Evolutionary conservation across 1,284 basidiomycete genomes (phyloP), one percentile per base, ranked within the genome.

Genomic region (Ceratobasidium sp.): DNA sequence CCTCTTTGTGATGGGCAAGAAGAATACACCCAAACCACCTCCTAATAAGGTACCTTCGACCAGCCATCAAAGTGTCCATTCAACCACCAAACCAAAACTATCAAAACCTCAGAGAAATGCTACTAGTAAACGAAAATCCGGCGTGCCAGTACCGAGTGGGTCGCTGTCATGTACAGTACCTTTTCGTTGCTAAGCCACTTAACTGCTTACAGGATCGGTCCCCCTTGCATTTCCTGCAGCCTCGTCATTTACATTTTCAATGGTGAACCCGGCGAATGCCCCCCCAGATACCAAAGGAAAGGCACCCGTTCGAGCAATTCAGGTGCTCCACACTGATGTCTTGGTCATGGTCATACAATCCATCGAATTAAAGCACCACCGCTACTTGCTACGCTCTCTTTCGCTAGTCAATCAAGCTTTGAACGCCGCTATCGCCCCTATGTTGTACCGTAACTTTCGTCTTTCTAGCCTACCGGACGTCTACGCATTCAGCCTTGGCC

Each of bases 181-280:
- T 27, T 3, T 27, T 43, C 34, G n/a, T 43, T 19, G 11, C 27
- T 46, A 27, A 62, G 8, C n/a, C n/a, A 37, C 9, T 31, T 16
- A 11, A 16, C 0, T 49, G 8, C 22, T 37, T 34, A 34, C 37
- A 71, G 68, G 41, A 48, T 13, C 39, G 2, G 53, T 71, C 19
- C 68, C 68, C 6, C 54, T 71, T 31, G 68, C 68, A 16, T 71
- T 71, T 24, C 68, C 68, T 43, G 54, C 56, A 14, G 29, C 16
- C 27, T 59, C 68, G 11, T 46, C 37, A 1, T 71, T 71, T 29
- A 59, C 39, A 16, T 71, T 71, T 41, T 43, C 37, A 27, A 22
- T 16, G 9, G 9, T 39, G 5, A 27, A 71, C 39, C 37, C 37
- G 1, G 31, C 24, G 8, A 59, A 59, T 8, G 8, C n/a, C n/a